These are phyloP conservation scores for Theileria parva DNA, from an alignment of 169 alveolate species.

Conservation along the genomic window DNA sequence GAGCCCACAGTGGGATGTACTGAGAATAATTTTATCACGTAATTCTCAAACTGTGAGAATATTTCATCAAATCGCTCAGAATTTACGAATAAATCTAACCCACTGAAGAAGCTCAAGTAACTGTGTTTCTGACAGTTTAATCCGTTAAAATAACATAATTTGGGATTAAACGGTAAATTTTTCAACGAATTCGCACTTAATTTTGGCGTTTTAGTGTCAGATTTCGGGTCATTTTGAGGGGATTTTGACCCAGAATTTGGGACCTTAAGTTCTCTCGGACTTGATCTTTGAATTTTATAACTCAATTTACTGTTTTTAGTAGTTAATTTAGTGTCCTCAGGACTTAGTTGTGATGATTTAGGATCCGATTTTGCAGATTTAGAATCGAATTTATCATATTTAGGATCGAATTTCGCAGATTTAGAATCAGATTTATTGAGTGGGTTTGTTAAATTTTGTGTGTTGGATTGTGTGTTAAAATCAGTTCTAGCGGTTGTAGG, in stretches of 20 bases:
- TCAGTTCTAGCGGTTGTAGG: background rate
- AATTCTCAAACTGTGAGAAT: conserved; percentile 13
- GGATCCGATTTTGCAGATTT: no score
- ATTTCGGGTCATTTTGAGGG: no score
- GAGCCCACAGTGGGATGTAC: conserved; percentile 36
- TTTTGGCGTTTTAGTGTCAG: background rate
- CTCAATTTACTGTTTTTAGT: no score
- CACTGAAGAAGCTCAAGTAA: background rate
- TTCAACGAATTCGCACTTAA: no score
- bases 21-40: conserved; percentile 12
- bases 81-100: background rate
- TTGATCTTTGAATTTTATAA: no score
- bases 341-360: no score
- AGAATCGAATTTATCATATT: no score
- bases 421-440: background rate
- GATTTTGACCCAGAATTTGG: no score
- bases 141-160: background rate
- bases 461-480: background rate
- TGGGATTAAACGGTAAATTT: background rate
- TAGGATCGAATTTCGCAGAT: background rate
- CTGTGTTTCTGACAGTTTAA: background rate
- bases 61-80: background rate
- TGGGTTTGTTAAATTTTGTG: background rate
- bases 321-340: no score
- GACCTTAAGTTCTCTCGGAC: no score